Evolutionary conservation across 1,284 basidiomycete species (phyloP).

Genomic region (Pseudozyma flocculosa): DNA sequence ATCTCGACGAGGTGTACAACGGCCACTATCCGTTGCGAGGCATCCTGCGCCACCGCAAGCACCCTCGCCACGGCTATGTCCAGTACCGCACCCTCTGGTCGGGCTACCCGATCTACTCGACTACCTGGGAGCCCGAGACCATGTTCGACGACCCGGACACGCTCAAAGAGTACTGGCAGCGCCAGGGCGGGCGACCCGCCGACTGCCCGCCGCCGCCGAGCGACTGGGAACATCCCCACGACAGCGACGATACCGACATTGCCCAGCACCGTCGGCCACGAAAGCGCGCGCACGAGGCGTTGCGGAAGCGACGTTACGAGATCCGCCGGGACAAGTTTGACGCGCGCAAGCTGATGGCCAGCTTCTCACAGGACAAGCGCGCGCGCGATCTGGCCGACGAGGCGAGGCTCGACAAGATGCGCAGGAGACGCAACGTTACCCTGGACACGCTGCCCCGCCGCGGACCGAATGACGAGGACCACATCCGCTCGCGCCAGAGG

Average conservation of each 20-base stretch:
- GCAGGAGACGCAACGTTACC: neutral
- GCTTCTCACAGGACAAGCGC: neutral
- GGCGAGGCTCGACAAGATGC: neutral
- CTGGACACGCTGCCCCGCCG: neutral
- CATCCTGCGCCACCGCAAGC: constrained; percentile 21
- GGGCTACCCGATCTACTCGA: constrained; percentile 26
- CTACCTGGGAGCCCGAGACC: constrained; percentile 21
- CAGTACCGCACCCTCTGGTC: constrained; percentile 27
- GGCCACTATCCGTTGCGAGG: constrained; percentile 15
- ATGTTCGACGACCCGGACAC: constrained; percentile 16
- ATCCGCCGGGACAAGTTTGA: constrained; percentile 22
- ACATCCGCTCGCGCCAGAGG: neutral
- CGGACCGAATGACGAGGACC: neutral
- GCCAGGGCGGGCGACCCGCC: constrained; percentile 21
- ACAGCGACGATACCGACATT: constrained; percentile 10
- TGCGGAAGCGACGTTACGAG: constrained; percentile 16
- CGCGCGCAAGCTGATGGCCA: constrained; percentile 1
- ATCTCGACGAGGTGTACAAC: constrained; percentile 24
- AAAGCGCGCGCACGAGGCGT: constrained; percentile 19
- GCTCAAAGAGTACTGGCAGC: constrained; percentile 22
- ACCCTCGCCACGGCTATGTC: constrained; percentile 21
- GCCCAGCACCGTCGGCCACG: constrained; percentile 20
- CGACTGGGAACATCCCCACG: neutral
- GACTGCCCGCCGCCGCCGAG: constrained; percentile 1
- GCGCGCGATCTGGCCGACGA: neutral